Conservation (phyloP, 371 early-diverging fungal genomes). For the Nematocida ausubeli region DNA sequence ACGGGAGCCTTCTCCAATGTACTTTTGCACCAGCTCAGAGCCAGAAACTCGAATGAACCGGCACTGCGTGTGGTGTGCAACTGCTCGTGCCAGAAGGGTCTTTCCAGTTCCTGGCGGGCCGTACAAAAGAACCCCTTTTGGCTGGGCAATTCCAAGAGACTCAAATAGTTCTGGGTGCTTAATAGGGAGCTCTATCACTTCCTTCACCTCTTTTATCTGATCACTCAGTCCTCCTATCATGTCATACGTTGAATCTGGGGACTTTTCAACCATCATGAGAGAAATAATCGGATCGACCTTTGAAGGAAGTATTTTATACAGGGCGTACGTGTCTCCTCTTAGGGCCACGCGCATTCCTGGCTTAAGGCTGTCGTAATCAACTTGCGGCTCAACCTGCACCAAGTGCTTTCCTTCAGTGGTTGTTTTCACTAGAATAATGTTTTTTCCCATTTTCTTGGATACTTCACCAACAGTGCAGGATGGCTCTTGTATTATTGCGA, state of each 20-base stretch:
- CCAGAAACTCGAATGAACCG: slow-evolving; percentile 91
- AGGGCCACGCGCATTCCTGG: slow-evolving; percentile 92
- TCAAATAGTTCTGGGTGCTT: slow-evolving; percentile 89
- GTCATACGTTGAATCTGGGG: slow-evolving; percentile 96
- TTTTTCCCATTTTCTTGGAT: slow-evolving; percentile 96
- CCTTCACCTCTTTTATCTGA: slow-evolving; percentile 95
- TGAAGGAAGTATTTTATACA: slow-evolving; percentile 84
- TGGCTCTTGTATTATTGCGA: slow-evolving; percentile 89
- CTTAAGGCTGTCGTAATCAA: slow-evolving; percentile 79
- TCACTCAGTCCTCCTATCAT: slow-evolving; percentile 98
- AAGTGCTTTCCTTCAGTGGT: slow-evolving; percentile 97
- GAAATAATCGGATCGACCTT: slow-evolving; percentile 87
- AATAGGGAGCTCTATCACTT: slow-evolving; percentile 95
- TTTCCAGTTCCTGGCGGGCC: slow-evolving; percentile 89
- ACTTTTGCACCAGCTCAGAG: slow-evolving; percentile 97
- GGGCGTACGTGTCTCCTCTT: slow-evolving; percentile 78
- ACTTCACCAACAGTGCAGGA: slow-evolving; percentile 95
- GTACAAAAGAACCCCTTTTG: slow-evolving; percentile 96
- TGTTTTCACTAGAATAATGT: slow-evolving; percentile 91
- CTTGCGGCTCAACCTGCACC: slow-evolving; percentile 80
- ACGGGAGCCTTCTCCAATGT: slow-evolving; percentile 97
- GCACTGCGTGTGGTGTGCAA: slow-evolving; percentile 91
- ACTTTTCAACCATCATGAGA: slow-evolving; percentile 99
- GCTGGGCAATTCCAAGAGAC: slow-evolving; percentile 89
- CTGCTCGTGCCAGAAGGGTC: slow-evolving; percentile 90